These are phyloP conservation scores for Alternaria conjuncta DNA, from an alignment of 2,329 filamentous ascomycete species.

Conservation along the genomic window DNA sequence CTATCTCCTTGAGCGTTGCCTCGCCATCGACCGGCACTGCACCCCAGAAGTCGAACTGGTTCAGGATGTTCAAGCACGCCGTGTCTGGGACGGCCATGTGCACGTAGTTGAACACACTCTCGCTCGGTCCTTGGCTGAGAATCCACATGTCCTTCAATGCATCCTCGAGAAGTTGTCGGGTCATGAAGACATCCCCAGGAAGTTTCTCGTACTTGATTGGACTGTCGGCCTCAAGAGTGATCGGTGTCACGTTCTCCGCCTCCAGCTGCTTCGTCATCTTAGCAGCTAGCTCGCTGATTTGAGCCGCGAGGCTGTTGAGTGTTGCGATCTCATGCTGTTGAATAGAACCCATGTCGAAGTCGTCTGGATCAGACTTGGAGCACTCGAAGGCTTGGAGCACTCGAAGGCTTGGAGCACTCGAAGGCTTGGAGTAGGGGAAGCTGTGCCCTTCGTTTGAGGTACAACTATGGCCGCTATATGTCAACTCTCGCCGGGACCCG, in stretches of 20 bases:
- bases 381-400: neutral
- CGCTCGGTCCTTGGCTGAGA: slow-evolving; percentile 57
- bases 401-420: neutral
- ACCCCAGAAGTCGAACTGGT: slow-evolving; percentile 61
- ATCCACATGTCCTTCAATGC: slow-evolving; percentile 56
- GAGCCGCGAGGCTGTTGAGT: slow-evolving; percentile 53
- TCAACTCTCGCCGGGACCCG: neutral
- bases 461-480: neutral
- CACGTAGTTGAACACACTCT: slow-evolving; percentile 55
- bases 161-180: slow-evolving; percentile 55
- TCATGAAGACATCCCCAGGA: slow-evolving; percentile 53
- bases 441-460: neutral
- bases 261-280: slow-evolving; percentile 51
- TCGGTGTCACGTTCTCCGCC: slow-evolving; percentile 53
- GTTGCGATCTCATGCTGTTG: slow-evolving; percentile 37
- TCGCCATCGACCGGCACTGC: slow-evolving; percentile 57
- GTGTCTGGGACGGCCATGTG: slow-evolving; percentile 53
- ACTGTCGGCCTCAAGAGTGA: slow-evolving; percentile 55
- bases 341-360: slow-evolving; percentile 25
- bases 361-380: neutral
- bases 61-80: slow-evolving; percentile 56
- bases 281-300: slow-evolving; percentile 55
- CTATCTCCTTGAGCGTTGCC: slow-evolving; percentile 48
- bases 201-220: slow-evolving; percentile 51
- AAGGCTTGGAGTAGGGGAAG: neutral